Base-by-base conservation (phyloP, 2,329 filamentous ascomycete species). In the Sclerotinia sclerotiorum region DNA sequence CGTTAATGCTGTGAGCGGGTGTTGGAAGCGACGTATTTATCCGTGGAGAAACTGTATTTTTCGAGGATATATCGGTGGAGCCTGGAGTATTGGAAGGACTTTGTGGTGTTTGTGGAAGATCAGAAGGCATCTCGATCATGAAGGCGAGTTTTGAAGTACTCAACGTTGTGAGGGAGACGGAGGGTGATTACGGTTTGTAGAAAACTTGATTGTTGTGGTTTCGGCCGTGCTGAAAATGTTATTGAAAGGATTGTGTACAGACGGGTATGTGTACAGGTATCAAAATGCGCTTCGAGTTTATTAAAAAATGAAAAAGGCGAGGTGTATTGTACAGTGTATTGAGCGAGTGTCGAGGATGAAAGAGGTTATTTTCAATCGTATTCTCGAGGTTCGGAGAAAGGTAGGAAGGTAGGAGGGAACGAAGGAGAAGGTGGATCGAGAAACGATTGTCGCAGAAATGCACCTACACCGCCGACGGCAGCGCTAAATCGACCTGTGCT, bases 61-160 rank as follows among this genome's bases (percentile, higher is more conserved):
- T 85, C 69, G 68, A 69, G 48, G 72, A 68, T n/a, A 71, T 68
- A 57, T 76, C 73, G 80, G 81, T 74, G 79, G 80, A 73, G 79
- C 85, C 84, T 77, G 81, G 83, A 73, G 81, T 84, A 77, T 87
- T 85, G 77, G 85, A 88, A 77, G 87, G 87, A 78, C 87, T 89
- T 82, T 89, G 87, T 77, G 87, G 87, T 74, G 87, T 89, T 76
- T 86, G 86, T 74, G 87, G 87, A 78, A 88, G 86, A 82, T 77
- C 73, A 72, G 86, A 88, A 80, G 85, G 87, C 86, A 89, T 89
- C 68, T 75, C 73, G 65, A 10, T 44, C 13, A 55, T 44, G 29
- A 42, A n/a, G n/a, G 15, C 19, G 46, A 13, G 35, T 51, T 39
- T 62, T 39, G 49, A 62, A 39, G 60, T 62, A 74, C 69, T 55